Evolutionary conservation across 345 rosid species (phyloP).

Genomic region (Aegle marmelos): DNA sequence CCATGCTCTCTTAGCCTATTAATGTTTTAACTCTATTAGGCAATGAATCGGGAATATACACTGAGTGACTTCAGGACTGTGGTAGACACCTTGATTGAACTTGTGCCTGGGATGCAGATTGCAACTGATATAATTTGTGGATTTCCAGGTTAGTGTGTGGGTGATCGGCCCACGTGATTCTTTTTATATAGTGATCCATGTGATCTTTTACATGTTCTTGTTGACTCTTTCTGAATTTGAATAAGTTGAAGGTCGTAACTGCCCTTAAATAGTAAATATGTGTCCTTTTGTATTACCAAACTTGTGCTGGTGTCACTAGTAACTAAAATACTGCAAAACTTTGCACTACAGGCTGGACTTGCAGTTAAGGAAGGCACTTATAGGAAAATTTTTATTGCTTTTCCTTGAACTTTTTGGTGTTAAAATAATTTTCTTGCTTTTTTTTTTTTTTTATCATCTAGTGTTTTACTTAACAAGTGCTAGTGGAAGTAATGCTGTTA

Average conservation of each 20-base stretch:
- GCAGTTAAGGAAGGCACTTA: background rate
- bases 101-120: constrained; percentile 96
- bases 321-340: background rate
- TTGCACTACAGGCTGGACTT: background rate
- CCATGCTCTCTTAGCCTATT: constrained; percentile 12
- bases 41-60: constrained; percentile 92
- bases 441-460: background rate
- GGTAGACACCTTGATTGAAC: constrained; percentile 84
- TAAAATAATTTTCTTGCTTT: background rate
- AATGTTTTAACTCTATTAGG: constrained; percentile 43
- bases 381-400: background rate
- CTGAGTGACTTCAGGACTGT: constrained; percentile 74
- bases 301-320: too few relatives aligned
- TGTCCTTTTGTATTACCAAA: background rate
- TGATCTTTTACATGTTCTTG: background rate
- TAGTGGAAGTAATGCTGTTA: background rate
- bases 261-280: background rate
- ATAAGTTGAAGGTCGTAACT: background rate
- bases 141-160: constrained; percentile 73
- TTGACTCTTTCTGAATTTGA: background rate
- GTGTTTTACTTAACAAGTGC: background rate
- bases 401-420: background rate
- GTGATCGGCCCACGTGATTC: background rate
- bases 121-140: constrained; percentile 97
- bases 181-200: background rate